Evolutionary conservation across 1,284 basidiomycete species (phyloP).

Genomic region (Wolfiporia cocos): DNA sequence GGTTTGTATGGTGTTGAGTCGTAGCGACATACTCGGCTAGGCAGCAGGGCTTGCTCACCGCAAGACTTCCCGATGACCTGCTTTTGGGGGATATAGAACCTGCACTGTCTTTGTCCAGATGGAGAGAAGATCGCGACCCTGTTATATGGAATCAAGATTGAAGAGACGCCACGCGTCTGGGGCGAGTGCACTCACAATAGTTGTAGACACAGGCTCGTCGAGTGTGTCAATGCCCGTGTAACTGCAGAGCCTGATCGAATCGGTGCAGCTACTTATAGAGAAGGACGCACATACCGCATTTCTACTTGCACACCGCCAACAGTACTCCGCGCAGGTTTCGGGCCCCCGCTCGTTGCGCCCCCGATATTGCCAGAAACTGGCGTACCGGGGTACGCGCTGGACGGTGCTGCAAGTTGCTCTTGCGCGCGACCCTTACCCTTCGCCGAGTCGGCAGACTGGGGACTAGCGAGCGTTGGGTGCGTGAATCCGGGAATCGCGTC

Average conservation of each 20-base stretch:
- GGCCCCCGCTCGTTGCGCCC: constrained; percentile 33
- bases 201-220: constrained; percentile 85
- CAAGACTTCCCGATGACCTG: constrained; percentile 72
- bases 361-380: constrained; percentile 72
- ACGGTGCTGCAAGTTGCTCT: constrained; percentile 48
- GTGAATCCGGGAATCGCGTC: constrained; percentile 73
- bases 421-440: constrained; percentile 68
- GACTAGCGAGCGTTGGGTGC: constrained; percentile 44
- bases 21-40: too few relatives aligned
- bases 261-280: constrained; percentile 37
- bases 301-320: constrained; percentile 85
- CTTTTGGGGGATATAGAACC: constrained; percentile 82
- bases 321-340: constrained; percentile 48
- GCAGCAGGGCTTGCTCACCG: constrained; percentile 35
- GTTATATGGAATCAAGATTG: constrained; percentile 3
- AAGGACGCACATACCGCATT: constrained; percentile 62
- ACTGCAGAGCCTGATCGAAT: constrained; percentile 20
- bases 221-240: constrained; percentile 78
- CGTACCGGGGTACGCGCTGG: constrained; percentile 25
- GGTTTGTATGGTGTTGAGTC: constrained; percentile 24
- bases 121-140: constrained; percentile 84
- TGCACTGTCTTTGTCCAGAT: constrained; percentile 91
- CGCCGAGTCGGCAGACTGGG: constrained; percentile 30
- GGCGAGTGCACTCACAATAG: constrained; percentile 61
- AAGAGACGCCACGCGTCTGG: neutral